These are phyloP conservation scores for Wickerhamiella spandovensis DNA, from an alignment of 805 yeast species.

Conservation along the genomic window DNA sequence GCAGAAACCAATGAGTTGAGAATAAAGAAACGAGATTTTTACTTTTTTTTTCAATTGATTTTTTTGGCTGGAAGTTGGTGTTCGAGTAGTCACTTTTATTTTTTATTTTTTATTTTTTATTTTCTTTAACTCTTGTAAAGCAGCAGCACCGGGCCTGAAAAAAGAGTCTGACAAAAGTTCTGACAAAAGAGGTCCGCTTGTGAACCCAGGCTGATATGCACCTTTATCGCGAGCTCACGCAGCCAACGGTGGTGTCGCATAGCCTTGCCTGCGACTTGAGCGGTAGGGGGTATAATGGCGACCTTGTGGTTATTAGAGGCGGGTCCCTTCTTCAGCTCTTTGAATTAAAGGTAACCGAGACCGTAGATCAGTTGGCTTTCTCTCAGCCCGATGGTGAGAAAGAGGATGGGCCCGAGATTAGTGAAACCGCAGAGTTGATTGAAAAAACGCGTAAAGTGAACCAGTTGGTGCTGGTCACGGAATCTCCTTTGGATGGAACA, in stretches of 20 bases:
- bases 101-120: no score
- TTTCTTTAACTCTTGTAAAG: no score
- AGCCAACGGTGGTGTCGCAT: slow-evolving; percentile 61
- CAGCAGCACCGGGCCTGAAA: no score
- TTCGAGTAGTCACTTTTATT: no score
- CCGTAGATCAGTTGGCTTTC: no score
- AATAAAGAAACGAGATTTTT: no score
- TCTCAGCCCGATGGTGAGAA: no score
- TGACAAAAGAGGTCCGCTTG: no score
- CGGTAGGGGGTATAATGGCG: slow-evolving; percentile 22
- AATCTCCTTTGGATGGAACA: slow-evolving; percentile 58
- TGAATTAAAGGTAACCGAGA: slow-evolving; percentile 32
- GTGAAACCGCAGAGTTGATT: slow-evolving; percentile 12
- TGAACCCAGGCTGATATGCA: slow-evolving; percentile 38
- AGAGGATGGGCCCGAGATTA: slow-evolving; percentile 10
- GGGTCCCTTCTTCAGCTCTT: slow-evolving; percentile 49
- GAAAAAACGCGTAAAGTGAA: slow-evolving; percentile 16
- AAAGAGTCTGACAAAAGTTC: no score
- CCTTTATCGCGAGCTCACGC: slow-evolving; percentile 61
- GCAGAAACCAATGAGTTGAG: no score
- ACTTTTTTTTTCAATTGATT: no score
- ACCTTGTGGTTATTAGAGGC: slow-evolving; percentile 54
- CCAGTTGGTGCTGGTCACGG: slow-evolving; percentile 37
- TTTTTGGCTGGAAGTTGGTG: no score
- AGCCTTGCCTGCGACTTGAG: slow-evolving; percentile 32